A percentile compares a stretch with the other conserved stretches of the same genome.
These are phyloP conservation scores for Hypoxylon trugodes DNA, from an alignment of 495 filamentous ascomycete genomes.

Conservation along the genomic window DNA sequence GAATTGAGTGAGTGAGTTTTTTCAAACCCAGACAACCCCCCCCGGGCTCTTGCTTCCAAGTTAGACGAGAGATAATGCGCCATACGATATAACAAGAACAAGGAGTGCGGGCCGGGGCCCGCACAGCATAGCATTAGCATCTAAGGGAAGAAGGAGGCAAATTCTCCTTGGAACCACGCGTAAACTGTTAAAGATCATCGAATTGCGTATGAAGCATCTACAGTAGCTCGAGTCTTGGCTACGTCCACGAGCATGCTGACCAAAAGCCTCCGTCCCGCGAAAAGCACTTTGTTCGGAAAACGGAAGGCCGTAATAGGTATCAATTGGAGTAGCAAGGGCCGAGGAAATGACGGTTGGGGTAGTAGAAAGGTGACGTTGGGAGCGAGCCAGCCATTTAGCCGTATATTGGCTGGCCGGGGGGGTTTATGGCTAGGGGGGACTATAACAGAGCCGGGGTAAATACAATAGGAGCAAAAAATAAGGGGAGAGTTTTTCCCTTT, in stretches of 20 bases:
- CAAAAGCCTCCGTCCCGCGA: constrained; percentile 31
- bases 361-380: constrained; percentile 39
- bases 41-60: constrained; percentile 4
- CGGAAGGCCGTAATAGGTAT: constrained; percentile 37
- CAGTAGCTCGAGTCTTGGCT: constrained; percentile 39
- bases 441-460: constrained; percentile 40
- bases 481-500: constrained; percentile 34
- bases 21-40: too few species aligned
- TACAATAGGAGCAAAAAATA: constrained; percentile 16
- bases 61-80: constrained; percentile 25
- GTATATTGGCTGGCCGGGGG: constrained; percentile 39
- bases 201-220: constrained; percentile 31
- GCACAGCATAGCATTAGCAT: too few species aligned
- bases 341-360: constrained; percentile 34
- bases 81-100: constrained; percentile 31
- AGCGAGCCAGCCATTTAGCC: constrained; percentile 43
- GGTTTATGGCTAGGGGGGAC: constrained; percentile 16
- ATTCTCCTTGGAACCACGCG: constrained; percentile 25
- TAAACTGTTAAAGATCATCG: constrained; percentile 38
- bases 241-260: constrained; percentile 24
- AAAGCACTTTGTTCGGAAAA: constrained; percentile 40
- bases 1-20: constrained; percentile 20
- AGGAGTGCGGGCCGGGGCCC: constrained; percentile 35
- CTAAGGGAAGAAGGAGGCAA: constrained; percentile 1
- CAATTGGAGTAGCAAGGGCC: constrained; percentile 40